These are phyloP conservation scores for Metroxylon sagu DNA, from an alignment of 176 grass and related monocot genomes.

Conservation along the genomic window DNA sequence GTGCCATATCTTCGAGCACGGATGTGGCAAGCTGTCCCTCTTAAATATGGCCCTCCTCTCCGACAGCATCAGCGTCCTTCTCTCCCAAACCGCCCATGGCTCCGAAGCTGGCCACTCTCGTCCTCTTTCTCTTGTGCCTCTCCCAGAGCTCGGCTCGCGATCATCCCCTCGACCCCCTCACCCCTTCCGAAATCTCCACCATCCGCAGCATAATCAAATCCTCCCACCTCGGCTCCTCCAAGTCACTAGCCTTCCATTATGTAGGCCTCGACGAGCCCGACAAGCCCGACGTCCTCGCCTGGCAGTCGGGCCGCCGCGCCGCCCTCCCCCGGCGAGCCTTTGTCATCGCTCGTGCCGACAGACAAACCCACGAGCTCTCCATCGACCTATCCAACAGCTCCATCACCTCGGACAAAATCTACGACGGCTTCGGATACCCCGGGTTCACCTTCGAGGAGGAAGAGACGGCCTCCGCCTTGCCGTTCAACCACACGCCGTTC, in stretches of 20 bases:
- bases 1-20: too few relatives aligned
- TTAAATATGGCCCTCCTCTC: too few relatives aligned
- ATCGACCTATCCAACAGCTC: slow-evolving; percentile 6
- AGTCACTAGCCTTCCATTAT: slow-evolving; percentile 50
- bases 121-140: slow-evolving; percentile 17
- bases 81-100: too few relatives aligned
- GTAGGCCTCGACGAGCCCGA: slow-evolving; percentile 83
- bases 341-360: slow-evolving; percentile 21
- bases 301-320: not conserved
- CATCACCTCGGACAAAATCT: not conserved
- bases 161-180: slow-evolving; percentile 58
- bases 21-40: too few relatives aligned
- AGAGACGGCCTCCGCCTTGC: slow-evolving; percentile 2
- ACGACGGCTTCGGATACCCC: slow-evolving; percentile 9
- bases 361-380: slow-evolving; percentile 11
- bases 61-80: too few relatives aligned
- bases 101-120: not conserved
- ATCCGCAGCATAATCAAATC: slow-evolving; percentile 23
- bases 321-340: slow-evolving; percentile 24
- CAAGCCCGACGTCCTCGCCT: slow-evolving; percentile 35
- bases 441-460: slow-evolving; percentile 14
- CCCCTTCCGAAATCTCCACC: slow-evolving; percentile 28
- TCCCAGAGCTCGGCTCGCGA: not conserved
- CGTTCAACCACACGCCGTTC: slow-evolving; percentile 8
- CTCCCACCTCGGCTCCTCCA: slow-evolving; percentile 20